phyloP scores from a whole-genome alignment of 139 green algal genomes.

The Pleodorina starrii region DNA sequence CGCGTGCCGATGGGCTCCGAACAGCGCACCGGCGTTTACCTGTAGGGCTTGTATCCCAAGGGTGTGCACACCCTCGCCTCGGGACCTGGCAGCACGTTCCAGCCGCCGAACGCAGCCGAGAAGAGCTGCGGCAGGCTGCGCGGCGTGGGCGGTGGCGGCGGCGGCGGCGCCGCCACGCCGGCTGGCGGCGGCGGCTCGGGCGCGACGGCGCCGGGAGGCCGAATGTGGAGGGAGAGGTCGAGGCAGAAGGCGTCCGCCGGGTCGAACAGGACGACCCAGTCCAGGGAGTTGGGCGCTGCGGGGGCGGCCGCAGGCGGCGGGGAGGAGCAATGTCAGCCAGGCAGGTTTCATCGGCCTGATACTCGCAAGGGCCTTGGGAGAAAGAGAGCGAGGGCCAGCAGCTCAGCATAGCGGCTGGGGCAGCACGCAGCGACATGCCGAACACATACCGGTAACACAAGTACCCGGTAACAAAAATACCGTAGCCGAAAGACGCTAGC shows the following conservation, averaged over 20 bases:
- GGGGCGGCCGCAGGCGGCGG: too few relatives aligned
- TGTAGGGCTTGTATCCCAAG: conserved; percentile 15
- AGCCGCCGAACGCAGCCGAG: conserved; percentile 16
- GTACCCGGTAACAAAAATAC: too few relatives aligned
- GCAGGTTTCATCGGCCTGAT: too few relatives aligned
- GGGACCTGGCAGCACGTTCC: not conserved
- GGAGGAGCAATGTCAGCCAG: too few relatives aligned
- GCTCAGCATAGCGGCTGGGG: too few relatives aligned
- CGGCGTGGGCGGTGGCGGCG: not conserved
- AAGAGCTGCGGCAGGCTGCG: conserved; percentile 26
- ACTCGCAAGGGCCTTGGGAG: too few relatives aligned
- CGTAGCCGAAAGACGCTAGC: too few relatives aligned
- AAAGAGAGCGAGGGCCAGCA: too few relatives aligned
- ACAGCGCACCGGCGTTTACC: too few relatives aligned
- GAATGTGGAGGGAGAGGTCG: not conserved
- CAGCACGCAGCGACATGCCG: too few relatives aligned
- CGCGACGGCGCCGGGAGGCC: not conserved
- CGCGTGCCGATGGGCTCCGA: too few relatives aligned
- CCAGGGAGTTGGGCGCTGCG: conserved; percentile 19
- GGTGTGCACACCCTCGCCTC: conserved; percentile 26
- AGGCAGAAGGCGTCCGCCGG: not conserved
- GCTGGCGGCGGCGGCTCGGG: not conserved
- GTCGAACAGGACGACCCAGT: conserved; percentile 30
- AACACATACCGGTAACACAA: too few relatives aligned
- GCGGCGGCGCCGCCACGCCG: not conserved